These are phyloP conservation scores for Citropsis articulata DNA, from an alignment of 345 rosid species.

Conservation along the genomic window DNA sequence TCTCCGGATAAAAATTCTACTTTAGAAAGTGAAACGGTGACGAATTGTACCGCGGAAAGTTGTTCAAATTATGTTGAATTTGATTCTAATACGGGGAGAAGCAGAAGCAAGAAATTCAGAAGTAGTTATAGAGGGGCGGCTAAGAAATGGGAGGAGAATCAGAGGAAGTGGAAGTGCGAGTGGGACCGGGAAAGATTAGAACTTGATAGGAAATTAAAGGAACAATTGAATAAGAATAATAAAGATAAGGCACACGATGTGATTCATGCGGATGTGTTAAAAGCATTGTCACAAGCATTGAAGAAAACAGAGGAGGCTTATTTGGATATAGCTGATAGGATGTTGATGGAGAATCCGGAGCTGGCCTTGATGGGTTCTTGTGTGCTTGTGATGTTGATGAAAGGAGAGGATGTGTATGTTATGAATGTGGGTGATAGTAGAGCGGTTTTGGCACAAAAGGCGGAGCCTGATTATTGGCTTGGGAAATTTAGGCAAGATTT, in stretches of 20 bases:
- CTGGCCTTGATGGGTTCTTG: conserved; percentile 96
- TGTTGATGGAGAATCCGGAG: conserved; percentile 87
- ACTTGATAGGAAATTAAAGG: conserved; percentile 66
- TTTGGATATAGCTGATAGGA: conserved; percentile 77
- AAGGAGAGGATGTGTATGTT: conserved; percentile 91
- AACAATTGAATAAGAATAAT: conserved; percentile 36
- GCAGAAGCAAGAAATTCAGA: conserved; percentile 32
- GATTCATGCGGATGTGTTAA: conserved; percentile 63
- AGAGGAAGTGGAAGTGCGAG: conserved; percentile 70
- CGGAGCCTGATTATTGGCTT: conserved; percentile 62
- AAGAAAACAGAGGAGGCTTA: conserved; percentile 86
- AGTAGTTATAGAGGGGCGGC: conserved; percentile 35
- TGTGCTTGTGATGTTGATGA: conserved; percentile 90
- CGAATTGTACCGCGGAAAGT: not conserved
- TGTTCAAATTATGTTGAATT: conserved; percentile 35
- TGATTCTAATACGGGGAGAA: conserved; percentile 30
- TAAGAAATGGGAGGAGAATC: conserved; percentile 67
- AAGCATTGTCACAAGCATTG: conserved; percentile 79
- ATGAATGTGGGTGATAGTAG: conserved; percentile 91
- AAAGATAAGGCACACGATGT: conserved; percentile 33
- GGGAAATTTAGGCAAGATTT: conserved; percentile 70
- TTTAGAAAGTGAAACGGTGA: not conserved
- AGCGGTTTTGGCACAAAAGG: conserved; percentile 80
- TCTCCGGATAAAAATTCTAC: conserved; percentile 13
- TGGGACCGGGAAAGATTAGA: conserved; percentile 69